phyloP scores from a whole-genome alignment of 306 rosid species.

The Cucumis sativus region Cucumber_9930_V3 NC_026661.2:696001-696500 shows the following conservation, averaged over 20 bases:
- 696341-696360: background rate
- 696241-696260: slow-evolving; percentile 9
- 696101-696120: slow-evolving; percentile 1
- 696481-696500: background rate
- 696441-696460: background rate
- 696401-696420: background rate
- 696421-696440: background rate
- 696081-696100: background rate
- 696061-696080: background rate
- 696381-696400: background rate
- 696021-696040: background rate
- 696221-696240: background rate
- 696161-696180: background rate
- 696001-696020: background rate
- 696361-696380: background rate
- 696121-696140: background rate
- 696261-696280: slow-evolving; percentile 14
- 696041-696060: background rate
- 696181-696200: background rate
- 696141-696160: background rate
- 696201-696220: background rate
- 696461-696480: background rate
- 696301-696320: background rate
- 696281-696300: background rate
- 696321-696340: background rate